phyloP scores from a whole-genome alignment of 306 rosid species.

The Rosa lucieae region DNA sequence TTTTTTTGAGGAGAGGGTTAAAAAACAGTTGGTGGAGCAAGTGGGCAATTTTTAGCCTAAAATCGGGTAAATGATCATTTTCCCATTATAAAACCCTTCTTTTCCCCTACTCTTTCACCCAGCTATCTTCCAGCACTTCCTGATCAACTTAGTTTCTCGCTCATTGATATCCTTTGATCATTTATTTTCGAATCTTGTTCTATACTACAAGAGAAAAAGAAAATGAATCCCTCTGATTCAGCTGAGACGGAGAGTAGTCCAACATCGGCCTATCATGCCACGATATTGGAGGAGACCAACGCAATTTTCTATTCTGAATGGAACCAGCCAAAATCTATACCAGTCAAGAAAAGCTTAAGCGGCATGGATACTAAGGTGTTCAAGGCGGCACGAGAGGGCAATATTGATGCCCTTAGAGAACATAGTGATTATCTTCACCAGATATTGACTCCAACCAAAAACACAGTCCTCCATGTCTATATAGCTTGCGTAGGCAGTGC shows the following conservation, averaged over 20 bases:
- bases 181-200: no score
- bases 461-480: slow-evolving; percentile 27
- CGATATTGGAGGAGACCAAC: neutral
- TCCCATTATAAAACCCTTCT: no score
- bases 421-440: no score
- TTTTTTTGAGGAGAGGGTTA: no score
- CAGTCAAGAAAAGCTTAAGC: neutral
- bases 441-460: slow-evolving; percentile 1
- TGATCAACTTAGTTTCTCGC: no score
- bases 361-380: neutral
- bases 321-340: neutral
- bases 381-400: neutral
- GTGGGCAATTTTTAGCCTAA: no score
- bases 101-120: no score
- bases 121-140: no score
- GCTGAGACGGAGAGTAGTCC: neutral
- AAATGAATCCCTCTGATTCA: neutral
- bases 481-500: neutral
- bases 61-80: no score
- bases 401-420: neutral
- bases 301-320: no score
- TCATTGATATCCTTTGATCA: no score
- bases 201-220: neutral
- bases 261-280: neutral
- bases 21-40: no score